Evolutionary conservation across 2,329 filamentous ascomycete species (phyloP), one percentile per base, ranked within the genome.

Genomic region (Neonectria coccinea): DNA sequence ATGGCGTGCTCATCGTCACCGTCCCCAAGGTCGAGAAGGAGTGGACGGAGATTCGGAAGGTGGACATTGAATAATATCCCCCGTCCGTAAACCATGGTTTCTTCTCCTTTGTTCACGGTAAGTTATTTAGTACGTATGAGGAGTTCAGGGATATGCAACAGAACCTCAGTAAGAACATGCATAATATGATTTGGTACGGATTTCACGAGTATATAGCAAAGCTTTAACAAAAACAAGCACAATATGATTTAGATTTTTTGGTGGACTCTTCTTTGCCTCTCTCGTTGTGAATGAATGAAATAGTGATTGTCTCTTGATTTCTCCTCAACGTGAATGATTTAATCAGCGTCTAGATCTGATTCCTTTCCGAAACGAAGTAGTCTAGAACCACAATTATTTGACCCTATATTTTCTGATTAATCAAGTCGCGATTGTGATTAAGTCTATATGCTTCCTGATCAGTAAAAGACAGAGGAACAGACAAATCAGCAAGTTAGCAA

Each of bases 1-100:
- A 96, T 75, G 93, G 93, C 5, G 81, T 97, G 1, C 78, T 97
- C 70, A 82, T 90, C 39, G 84, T 97, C n/a, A 89, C 87, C n/a
- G 87, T 97, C 2, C 92, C 92, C 8, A 94, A 93, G 82, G 73
- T 87, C 8, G 88, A 91, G 74, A 87, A 84, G 77, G 88, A 88
- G 69, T 89, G 88, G 82, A 91, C 88, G 70, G 86, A 89, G 72
- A 82, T 89, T 64, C 84, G 82, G 74, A 86, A 85, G 76, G 84
- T 90, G 44, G 86, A 89, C 60, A 85, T 89, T 65, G 78, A 85
- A 71, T 87, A 79, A 45, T 45, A 6, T 8, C 2, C 4, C 12
- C 18, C 8, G 12, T 12, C 39, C 16, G 16, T 18, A 31, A 36
- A 10, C 42, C 5, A 29, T 14, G n/a, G 12, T 9, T 22, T 22